Conservation (phyloP, 306 rosid genomes). For the Inga oerstediana region DNA sequence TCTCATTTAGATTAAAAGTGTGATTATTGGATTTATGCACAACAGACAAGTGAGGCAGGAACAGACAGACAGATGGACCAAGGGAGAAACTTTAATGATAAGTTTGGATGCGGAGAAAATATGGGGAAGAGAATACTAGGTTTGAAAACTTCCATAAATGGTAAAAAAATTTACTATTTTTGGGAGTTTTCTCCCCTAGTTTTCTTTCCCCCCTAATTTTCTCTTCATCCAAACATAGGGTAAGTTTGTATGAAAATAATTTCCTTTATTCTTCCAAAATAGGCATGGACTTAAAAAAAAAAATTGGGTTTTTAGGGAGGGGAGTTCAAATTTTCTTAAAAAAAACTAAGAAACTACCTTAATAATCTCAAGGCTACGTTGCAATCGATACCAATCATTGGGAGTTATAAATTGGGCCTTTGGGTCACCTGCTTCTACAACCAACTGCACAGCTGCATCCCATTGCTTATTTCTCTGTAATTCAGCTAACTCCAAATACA, state of each 20-base stretch:
- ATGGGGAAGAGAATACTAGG: no score
- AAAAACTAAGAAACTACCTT: constrained; percentile 54
- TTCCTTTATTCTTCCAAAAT: constrained; percentile 11
- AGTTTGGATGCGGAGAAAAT: no score
- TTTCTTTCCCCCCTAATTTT: no score
- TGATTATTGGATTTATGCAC: constrained; percentile 14
- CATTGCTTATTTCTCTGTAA: constrained; percentile 70
- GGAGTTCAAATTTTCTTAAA: constrained; percentile 12
- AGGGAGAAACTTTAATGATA: constrained; percentile 5
- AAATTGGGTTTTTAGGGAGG: background rate
- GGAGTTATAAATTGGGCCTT: constrained; percentile 63
- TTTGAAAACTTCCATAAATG: no score
- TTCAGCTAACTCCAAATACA: constrained; percentile 57
- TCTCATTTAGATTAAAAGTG: constrained; percentile 1
- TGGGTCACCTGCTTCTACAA: constrained; percentile 86
- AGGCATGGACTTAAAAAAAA: constrained; percentile 3
- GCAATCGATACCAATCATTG: constrained; percentile 90
- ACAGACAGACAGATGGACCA: constrained; percentile 16
- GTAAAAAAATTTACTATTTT: no score
- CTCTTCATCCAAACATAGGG: no score
- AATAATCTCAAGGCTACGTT: constrained; percentile 85
- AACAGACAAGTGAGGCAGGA: background rate
- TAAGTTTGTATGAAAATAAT: background rate
- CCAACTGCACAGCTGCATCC: constrained; percentile 87
- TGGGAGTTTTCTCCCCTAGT: no score